Evolutionary conservation across 2,329 filamentous ascomycete genomes (phyloP), one percentile per base, ranked within the genome.

Genomic region (Aschersonia sp.): DNA sequence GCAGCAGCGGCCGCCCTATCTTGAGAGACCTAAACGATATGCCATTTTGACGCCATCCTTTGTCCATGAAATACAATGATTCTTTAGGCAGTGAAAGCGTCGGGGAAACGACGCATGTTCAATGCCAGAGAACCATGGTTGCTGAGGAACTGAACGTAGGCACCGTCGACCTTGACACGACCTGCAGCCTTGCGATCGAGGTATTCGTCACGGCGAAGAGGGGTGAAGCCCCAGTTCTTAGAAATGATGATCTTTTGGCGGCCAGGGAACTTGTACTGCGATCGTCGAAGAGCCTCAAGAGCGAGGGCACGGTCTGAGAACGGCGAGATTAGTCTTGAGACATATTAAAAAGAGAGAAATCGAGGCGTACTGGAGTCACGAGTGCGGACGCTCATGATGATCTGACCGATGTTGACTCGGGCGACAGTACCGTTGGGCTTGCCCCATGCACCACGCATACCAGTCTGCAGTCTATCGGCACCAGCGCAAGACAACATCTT

Each of bases 401-500:
- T 95, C 81, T 98, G 92, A 71, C 92, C 92, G 66, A 98, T 98
- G 84, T 97, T 97, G 81, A 98, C 90, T 86, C 92, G 92, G 71
- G 92, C 92, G 67, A 98, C 92, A 65, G 81, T 84, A 69, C 92
- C 92, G 81, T 97, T 94, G 72, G 92, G 92, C 84, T 98, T 98
- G 69, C 92, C 92, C 83, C 88, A 98, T 63, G 92, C 92, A 83
- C 92, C 92, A 84, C 92, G 90, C 92, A 98, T 98, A 80, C 92
- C 92, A 62, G 92, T 98, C 77, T 98, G 92, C 73, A 98, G 80
- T 84, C 92, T 88, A 97, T 98, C 92, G 83, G 92, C 92, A 81
- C 92, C 92, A 67, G 92, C 92, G 74, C 92, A 98, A 69, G 92
- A 97, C 87, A 98, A 90, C 92, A 98, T 98, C 86, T 98, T 98